These are phyloP conservation scores for Penicillium sp. DNA, from an alignment of 2,329 filamentous ascomycete species.

Conservation along the genomic window DNA sequence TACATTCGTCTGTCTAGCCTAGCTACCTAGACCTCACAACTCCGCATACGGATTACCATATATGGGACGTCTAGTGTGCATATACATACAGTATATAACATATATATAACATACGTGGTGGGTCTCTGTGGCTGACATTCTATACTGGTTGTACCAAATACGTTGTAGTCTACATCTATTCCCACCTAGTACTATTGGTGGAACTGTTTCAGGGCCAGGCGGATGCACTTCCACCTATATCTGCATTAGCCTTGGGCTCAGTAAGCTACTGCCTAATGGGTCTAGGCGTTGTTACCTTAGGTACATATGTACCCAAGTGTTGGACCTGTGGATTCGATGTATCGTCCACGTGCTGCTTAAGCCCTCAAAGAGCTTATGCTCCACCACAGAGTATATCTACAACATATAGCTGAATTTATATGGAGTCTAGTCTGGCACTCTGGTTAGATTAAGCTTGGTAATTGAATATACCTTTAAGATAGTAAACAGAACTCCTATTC, in stretches of 20 bases:
- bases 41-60: not conserved
- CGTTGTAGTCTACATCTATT: not conserved
- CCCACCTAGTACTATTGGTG: not conserved
- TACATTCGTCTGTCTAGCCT: not conserved
- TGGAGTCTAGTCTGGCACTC: not conserved
- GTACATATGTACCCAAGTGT: not conserved
- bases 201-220: not conserved
- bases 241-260: not conserved
- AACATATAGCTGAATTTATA: not conserved
- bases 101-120: not conserved
- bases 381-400: not conserved
- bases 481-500: not conserved
- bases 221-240: not conserved
- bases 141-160: not conserved
- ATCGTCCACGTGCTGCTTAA: not conserved
- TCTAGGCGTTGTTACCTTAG: not conserved
- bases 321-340: not conserved
- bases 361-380: not conserved
- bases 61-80: no score
- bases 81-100: not conserved
- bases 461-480: not conserved
- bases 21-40: no score
- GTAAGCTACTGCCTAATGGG: not conserved
- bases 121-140: not conserved
- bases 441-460: not conserved